Evolutionary conservation across 306 rosid species (phyloP).

Genomic region (Lathyrus aphaca): DNA sequence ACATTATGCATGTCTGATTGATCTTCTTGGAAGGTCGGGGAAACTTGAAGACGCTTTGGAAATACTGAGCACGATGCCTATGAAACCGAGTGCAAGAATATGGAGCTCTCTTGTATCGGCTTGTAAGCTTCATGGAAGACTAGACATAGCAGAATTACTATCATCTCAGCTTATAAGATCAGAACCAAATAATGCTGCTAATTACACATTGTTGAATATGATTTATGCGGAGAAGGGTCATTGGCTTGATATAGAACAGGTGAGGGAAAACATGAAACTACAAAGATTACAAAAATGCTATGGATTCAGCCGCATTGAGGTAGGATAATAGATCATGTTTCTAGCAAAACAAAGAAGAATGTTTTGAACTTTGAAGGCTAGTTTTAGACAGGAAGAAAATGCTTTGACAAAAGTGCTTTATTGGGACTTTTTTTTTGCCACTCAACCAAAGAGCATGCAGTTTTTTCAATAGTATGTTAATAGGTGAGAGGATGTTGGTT

Average conservation of each 20-base stretch:
- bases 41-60: conserved; percentile 67
- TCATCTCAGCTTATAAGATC: conserved; percentile 52
- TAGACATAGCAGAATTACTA: conserved; percentile 59
- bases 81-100: conserved; percentile 61
- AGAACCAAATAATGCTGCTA: conserved; percentile 64
- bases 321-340: conserved; percentile 23
- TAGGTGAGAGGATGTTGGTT: background rate
- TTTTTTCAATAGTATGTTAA: background rate
- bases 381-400: background rate
- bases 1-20: conserved; percentile 65
- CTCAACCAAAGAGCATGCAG: background rate
- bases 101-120: conserved; percentile 71
- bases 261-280: conserved; percentile 49
- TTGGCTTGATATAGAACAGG: conserved; percentile 61
- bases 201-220: conserved; percentile 55
- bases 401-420: background rate
- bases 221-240: conserved; percentile 60
- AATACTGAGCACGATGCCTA: conserved; percentile 52
- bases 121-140: conserved; percentile 61
- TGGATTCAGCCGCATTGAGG: conserved; percentile 62
- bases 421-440: background rate
- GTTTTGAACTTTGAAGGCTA: conserved; percentile 1
- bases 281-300: conserved; percentile 52
- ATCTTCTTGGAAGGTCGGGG: conserved; percentile 72
- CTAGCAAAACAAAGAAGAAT: conserved; percentile 21